phyloP scores from a whole-genome alignment of 805 yeast genomes.

The Cyberlindnera euphorbiiphila region DNA sequence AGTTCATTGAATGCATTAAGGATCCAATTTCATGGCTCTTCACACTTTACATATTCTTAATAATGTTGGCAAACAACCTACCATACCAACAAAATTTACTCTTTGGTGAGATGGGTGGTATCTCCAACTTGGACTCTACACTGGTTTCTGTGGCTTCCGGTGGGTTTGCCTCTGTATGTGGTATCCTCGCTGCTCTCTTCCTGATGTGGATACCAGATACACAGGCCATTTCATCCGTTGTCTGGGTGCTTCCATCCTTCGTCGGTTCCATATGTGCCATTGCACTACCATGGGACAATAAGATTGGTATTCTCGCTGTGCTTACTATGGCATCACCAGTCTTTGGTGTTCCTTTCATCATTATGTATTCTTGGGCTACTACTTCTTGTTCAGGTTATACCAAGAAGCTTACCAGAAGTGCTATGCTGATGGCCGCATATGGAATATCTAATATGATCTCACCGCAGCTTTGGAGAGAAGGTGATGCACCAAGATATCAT shows the following conservation, averaged over 20 bases:
- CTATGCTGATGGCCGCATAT: constrained; percentile 41
- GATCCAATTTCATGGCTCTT: constrained; percentile 41
- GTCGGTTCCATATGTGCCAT: constrained; percentile 44
- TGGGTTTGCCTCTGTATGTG: constrained; percentile 42
- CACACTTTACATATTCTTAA: constrained; percentile 32
- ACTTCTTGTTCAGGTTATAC: constrained; percentile 45
- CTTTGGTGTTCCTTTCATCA: constrained; percentile 40
- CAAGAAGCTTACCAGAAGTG: constrained; percentile 45
- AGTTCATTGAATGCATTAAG: constrained; percentile 39
- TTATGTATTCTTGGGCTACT: constrained; percentile 34
- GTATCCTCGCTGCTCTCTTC: constrained; percentile 35
- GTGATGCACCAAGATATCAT: constrained; percentile 42
- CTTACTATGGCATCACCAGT: constrained; percentile 44
- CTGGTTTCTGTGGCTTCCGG: constrained; percentile 52
- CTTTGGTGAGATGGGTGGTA: constrained; percentile 43
- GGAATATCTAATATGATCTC: constrained; percentile 48
- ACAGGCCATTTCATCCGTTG: constrained; percentile 35
- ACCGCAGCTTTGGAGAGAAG: constrained; percentile 51
- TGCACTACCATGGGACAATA: constrained; percentile 41
- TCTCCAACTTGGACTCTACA: constrained; percentile 42
- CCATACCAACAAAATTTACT: constrained; percentile 50
- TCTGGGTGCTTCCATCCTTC: constrained; percentile 41
- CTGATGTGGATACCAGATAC: constrained; percentile 33
- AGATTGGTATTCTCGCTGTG: constrained; percentile 44
- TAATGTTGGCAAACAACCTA: constrained; percentile 49